phyloP scores from a whole-genome alignment of 2,329 filamentous ascomycete species.

The Diplodia scrobiculata region DNA sequence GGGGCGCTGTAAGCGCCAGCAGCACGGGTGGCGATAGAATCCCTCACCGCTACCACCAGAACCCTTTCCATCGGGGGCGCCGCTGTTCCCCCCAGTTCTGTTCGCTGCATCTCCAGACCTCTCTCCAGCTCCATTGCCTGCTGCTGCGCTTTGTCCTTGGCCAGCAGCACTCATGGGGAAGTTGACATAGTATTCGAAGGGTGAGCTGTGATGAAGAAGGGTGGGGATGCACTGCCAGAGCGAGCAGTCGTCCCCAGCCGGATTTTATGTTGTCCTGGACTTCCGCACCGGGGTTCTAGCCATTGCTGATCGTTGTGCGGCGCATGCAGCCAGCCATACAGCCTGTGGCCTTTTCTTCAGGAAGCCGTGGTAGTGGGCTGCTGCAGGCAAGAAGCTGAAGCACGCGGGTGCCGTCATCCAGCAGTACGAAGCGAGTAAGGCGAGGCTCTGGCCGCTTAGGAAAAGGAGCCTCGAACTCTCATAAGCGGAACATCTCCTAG shows the following conservation, averaged over 20 bases:
- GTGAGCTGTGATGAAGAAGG: background rate
- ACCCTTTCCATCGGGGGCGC: no score
- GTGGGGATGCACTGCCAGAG: background rate
- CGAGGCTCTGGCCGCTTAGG: background rate
- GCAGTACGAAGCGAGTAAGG: background rate
- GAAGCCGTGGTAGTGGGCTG: background rate
- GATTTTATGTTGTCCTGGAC: background rate
- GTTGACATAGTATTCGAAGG: background rate
- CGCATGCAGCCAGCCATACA: background rate
- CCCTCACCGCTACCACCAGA: background rate
- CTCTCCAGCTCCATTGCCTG: background rate
- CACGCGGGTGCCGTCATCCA: background rate
- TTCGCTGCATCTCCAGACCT: background rate
- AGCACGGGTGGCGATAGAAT: background rate
- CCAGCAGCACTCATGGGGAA: background rate
- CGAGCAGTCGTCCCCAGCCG: background rate
- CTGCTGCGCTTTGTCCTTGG: background rate
- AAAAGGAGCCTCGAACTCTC: background rate
- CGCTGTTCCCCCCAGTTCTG: background rate
- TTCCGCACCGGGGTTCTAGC: background rate
- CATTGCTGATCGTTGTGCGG: background rate
- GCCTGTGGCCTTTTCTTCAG: background rate
- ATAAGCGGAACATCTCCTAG: background rate
- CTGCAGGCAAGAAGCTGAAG: constrained; percentile 7
- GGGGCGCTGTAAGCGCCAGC: background rate